Evolutionary conservation across 495 filamentous ascomycete genomes (phyloP).

Genomic region (Penicillium ucsense): DNA sequence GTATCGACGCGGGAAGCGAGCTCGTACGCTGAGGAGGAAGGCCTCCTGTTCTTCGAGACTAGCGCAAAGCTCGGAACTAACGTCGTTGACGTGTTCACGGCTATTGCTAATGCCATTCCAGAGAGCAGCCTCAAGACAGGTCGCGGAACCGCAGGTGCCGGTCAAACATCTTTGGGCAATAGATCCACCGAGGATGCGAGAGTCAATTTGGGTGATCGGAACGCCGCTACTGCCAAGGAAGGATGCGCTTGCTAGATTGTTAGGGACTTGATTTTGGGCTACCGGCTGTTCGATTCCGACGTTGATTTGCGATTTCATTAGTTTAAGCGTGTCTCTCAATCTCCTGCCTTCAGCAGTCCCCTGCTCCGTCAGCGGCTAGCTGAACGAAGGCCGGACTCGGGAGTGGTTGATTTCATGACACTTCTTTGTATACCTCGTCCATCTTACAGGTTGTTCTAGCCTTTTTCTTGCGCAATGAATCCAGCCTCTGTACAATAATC

Average conservation of each 20-base stretch:
- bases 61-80: conserved; percentile 93
- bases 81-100: conserved; percentile 91
- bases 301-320: conserved; percentile 10
- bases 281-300: too few relatives aligned
- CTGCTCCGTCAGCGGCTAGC: too few relatives aligned
- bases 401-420: too few relatives aligned
- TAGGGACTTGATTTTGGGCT: neutral
- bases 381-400: too few relatives aligned
- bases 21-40: conserved; percentile 88
- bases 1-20: conserved; percentile 82
- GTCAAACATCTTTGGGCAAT: conserved; percentile 32
- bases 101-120: conserved; percentile 95
- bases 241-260: conserved; percentile 74
- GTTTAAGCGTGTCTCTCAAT: conserved; percentile 15
- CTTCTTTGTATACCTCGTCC: too few relatives aligned
- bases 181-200: conserved; percentile 33
- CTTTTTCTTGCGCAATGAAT: too few relatives aligned
- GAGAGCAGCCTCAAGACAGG: conserved; percentile 89
- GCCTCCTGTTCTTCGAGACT: conserved; percentile 91
- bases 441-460: too few relatives aligned
- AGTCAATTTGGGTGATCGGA: conserved; percentile 36
- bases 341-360: too few relatives aligned
- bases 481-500: too few relatives aligned
- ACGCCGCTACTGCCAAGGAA: conserved; percentile 61
- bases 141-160: conserved; percentile 53